Conservation (phyloP, 2,329 filamentous ascomycete species). For the Botrytis medusae region DNA sequence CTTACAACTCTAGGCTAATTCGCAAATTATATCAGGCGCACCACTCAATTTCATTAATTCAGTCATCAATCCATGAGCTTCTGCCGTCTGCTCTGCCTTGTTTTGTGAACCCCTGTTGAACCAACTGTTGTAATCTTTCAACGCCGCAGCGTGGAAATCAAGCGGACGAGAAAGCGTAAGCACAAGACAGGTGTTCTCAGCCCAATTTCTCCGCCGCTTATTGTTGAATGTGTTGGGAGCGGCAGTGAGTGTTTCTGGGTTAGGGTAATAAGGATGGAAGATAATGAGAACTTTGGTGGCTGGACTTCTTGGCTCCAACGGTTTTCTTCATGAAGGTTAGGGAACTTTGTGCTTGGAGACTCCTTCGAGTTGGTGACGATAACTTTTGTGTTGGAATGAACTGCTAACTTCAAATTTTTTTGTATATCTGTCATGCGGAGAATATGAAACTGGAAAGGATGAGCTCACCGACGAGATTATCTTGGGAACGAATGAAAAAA, state of each 20-base stretch:
- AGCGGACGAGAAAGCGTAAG: neutral
- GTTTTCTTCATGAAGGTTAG: constrained; percentile 4
- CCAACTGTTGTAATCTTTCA: neutral
- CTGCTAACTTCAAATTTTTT: neutral
- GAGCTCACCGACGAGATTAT: neutral
- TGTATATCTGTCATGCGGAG: neutral
- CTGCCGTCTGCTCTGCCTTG: neutral
- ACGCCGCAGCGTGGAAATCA: neutral
- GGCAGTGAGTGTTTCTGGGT: neutral
- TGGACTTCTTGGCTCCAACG: neutral
- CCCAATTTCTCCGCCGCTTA: neutral
- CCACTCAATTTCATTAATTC: neutral
- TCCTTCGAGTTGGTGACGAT: neutral
- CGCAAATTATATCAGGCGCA: neutral
- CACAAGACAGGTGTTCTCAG: neutral
- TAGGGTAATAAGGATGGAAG: neutral
- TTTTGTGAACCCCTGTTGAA: constrained; percentile 1
- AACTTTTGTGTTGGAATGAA: neutral
- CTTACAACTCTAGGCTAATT: neutral
- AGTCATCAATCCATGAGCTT: neutral
- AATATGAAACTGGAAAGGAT: neutral
- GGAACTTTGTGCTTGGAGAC: neutral
- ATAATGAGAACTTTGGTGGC: neutral
- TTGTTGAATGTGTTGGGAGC: neutral
- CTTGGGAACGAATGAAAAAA: neutral